These are phyloP conservation scores for Xylaria telfairii DNA, from an alignment of 495 filamentous ascomycete genomes.

Conservation along the genomic window DNA sequence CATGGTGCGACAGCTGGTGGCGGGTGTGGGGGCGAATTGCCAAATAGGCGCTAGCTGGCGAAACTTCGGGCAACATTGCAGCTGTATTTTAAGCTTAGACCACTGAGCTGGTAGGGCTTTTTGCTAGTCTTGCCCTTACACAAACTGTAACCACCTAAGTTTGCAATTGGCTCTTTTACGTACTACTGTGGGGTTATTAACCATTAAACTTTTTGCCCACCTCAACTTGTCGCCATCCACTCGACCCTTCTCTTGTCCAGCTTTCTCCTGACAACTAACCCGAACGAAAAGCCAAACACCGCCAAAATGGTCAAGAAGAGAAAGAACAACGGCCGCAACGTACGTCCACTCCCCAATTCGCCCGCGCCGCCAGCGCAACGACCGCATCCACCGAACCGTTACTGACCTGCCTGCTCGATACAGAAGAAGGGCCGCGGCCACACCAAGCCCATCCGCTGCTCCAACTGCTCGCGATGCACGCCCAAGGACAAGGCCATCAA, in stretches of 20 bases:
- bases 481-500: constrained; percentile 99
- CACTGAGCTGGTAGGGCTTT: constrained; percentile 22
- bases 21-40: neutral
- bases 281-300: constrained; percentile 50
- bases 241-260: constrained; percentile 21
- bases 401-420: constrained; percentile 50
- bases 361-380: constrained; percentile 30
- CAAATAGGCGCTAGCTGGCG: constrained; percentile 12
- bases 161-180: constrained; percentile 21
- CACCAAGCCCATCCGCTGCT: constrained; percentile 99
- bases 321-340: constrained; percentile 83
- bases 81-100: constrained; percentile 8
- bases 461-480: constrained; percentile 99
- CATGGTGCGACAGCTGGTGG: constrained; percentile 13
- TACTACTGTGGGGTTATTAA: neutral
- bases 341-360: constrained; percentile 22
- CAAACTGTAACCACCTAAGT: neutral
- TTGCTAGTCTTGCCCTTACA: constrained; percentile 22
- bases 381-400: constrained; percentile 74
- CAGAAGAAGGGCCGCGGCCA: constrained; percentile 97
- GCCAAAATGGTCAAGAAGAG: constrained; percentile 99
- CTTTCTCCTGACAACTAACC: constrained; percentile 41
- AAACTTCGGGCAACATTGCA: constrained; percentile 18
- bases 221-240: constrained; percentile 13
- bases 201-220: constrained; percentile 21